Percentiles rank a stretch among this genome's conserved stretches.
phyloP scores from a whole-genome alignment of 129 eudicot species.

The Lactuca sativa region DNA sequence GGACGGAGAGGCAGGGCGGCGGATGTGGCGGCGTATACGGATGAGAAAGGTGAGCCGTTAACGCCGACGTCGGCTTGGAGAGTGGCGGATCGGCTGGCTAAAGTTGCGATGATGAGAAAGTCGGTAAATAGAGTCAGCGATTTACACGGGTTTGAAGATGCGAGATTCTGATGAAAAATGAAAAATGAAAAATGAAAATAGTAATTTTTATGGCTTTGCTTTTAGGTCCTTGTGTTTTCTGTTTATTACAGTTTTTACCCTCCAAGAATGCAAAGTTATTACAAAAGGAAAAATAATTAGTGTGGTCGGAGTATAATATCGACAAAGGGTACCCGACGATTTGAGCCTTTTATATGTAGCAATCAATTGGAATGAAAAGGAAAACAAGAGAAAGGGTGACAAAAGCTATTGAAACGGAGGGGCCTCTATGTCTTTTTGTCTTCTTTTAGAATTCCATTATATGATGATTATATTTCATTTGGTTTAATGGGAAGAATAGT shows the following conservation, averaged over 20 bases:
- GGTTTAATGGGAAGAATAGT: neutral
- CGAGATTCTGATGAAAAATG: slow-evolving; percentile 62
- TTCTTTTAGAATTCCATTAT: slow-evolving; percentile 1
- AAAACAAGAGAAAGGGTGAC: slow-evolving; percentile 28
- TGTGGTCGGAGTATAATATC: slow-evolving; percentile 35
- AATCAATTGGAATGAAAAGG: slow-evolving; percentile 35
- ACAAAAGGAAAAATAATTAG: slow-evolving; percentile 10
- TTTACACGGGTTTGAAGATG: slow-evolving; percentile 97
- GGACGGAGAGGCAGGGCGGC: slow-evolving; percentile 24
- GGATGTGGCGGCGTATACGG: slow-evolving; percentile 30
- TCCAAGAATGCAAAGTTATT: slow-evolving; percentile 12
- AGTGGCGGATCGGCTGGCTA: slow-evolving; percentile 94
- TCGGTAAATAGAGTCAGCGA: slow-evolving; percentile 89
- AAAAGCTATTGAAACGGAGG: slow-evolving; percentile 7
- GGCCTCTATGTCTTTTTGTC: slow-evolving; percentile 19
- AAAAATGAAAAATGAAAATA: neutral
- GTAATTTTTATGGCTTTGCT: neutral
- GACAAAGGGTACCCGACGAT: slow-evolving; percentile 65
- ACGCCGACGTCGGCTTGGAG: slow-evolving; percentile 99
- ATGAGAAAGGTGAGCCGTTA: slow-evolving; percentile 87
- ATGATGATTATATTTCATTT: neutral
- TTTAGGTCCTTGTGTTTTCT: slow-evolving; percentile 4
- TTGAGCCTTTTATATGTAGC: slow-evolving; percentile 44
- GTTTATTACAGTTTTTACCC: slow-evolving; percentile 18
- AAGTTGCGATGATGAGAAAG: slow-evolving; percentile 91